Base-by-base conservation (phyloP, 352 stramenopile genomes). In the Globisporangium solare region DNA sequence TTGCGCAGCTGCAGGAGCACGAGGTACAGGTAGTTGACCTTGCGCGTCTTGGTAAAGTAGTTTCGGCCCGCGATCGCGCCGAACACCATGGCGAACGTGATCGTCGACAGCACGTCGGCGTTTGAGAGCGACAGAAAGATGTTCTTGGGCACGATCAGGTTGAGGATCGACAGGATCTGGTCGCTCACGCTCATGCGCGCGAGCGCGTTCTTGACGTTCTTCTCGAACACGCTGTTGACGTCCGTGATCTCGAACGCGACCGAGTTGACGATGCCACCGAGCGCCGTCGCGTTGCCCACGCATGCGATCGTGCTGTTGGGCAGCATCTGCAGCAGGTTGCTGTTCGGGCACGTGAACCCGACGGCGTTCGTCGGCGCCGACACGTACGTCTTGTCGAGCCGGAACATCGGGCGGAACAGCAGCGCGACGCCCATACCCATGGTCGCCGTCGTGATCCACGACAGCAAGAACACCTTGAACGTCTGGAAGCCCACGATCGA, bases 81-180 rank as follows among this genome's bases (percentile, higher is more conserved):
- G 11, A 93, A 57, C 5, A 84, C 64, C 67, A 88, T 86, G 27
- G 81, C 74, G 47, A 91, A 91, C 8, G 73, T 76, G 57, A 92
- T 88, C 37, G 85, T 76, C 2, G 74, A 73, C 10, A 90, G 54
- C 40, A 89, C 27, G 42, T 88, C 67, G 17, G 67, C 66, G 14
- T 82, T 73, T 22, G 67, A 54, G 20, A 93, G 51, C 3, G 77
- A 70, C 0, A 35, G 27, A 37, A 84, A 75, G 39, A 94, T 81
- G 71, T 92, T 94, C 42, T 72, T 61, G 2, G 79, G 76, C 40
- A 92, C 74, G 11, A 92, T 56, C 3, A 74, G 63, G 43, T 80
- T 47, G 24, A 89, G 66, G 1, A 86, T 88, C n/a, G 58, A 53
- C 7, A 86, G 69, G 31, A 91, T 62, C 60, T 90, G 79, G 41